Conservation (phyloP, 805 yeast species). For the Starmerella asiatica region DNA sequence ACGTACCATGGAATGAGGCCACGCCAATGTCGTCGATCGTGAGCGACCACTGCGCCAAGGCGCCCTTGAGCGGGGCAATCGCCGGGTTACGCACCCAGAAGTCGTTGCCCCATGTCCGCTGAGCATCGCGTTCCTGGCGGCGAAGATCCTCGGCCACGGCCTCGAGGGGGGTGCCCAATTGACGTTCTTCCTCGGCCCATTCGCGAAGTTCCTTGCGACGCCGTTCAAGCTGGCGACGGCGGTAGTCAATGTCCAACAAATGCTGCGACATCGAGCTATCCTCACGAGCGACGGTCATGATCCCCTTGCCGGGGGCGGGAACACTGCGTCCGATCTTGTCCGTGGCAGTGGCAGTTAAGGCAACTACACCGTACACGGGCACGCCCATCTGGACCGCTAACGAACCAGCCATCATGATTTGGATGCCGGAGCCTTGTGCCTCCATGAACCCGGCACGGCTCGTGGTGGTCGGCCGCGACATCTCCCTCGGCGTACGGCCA, state of each 20-base stretch:
- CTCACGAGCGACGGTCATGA: slow-evolving; percentile 94
- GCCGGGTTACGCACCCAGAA: slow-evolving; percentile 84
- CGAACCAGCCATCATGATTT: slow-evolving; percentile 88
- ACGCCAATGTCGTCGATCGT: slow-evolving; percentile 91
- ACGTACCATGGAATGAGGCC: slow-evolving; percentile 98
- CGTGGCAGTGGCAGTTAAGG: slow-evolving; percentile 89
- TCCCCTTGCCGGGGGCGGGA: slow-evolving; percentile 99
- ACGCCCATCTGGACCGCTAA: slow-evolving; percentile 97
- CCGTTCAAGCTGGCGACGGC: slow-evolving; percentile 75
- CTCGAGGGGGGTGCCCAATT: slow-evolving; percentile 70
- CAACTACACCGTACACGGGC: slow-evolving; percentile 92
- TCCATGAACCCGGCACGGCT: slow-evolving; percentile 98
- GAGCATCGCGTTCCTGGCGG: slow-evolving; percentile 76
- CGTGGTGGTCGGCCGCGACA: slow-evolving; percentile 97
- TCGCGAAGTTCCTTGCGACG: slow-evolving; percentile 63
- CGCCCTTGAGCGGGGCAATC: slow-evolving; percentile 94
- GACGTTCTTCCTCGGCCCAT: slow-evolving; percentile 71
- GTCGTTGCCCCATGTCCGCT: slow-evolving; percentile 88
- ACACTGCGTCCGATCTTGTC: slow-evolving; percentile 98
- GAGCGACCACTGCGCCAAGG: slow-evolving; percentile 85
- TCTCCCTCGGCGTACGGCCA: slow-evolving; percentile 95
- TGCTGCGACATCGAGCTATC: slow-evolving; percentile 53
- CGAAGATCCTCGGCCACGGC: slow-evolving; percentile 75
- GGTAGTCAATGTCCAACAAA: slow-evolving; percentile 69
- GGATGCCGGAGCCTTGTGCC: slow-evolving; percentile 98